Percentiles rank a stretch among this genome's conserved stretches.
Evolutionary conservation across 179 eudicot genomes (phyloP).

Genomic region (Beta macrorhiza): DNA sequence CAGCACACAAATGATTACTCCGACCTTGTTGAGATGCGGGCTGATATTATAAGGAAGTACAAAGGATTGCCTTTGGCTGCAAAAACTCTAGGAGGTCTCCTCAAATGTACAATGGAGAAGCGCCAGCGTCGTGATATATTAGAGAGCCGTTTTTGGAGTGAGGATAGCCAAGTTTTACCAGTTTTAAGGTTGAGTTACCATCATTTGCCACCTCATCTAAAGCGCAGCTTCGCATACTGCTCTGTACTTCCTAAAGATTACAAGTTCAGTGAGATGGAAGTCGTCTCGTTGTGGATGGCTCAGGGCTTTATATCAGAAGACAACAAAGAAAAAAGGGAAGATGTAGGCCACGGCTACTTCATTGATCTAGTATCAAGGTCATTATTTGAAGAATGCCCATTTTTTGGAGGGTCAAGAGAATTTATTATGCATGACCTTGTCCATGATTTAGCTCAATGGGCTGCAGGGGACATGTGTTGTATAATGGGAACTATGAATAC

Average conservation of each 20-base stretch:
- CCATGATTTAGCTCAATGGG: too few relatives aligned
- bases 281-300: conserved; percentile 22
- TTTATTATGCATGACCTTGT: too few relatives aligned
- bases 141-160: conserved; percentile 27
- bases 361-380: conserved; percentile 26
- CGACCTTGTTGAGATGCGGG: not conserved
- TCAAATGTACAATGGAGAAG: conserved; percentile 13
- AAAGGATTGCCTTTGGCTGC: conserved; percentile 25
- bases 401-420: too few relatives aligned
- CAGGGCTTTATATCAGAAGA: conserved; percentile 2
- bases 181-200: conserved; percentile 34
- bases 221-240: conserved; percentile 34
- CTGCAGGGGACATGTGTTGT: not conserved
- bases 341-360: conserved; percentile 17
- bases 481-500: too few relatives aligned
- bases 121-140: conserved; percentile 22
- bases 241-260: conserved; percentile 24
- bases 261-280: conserved; percentile 12
- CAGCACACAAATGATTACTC: not conserved
- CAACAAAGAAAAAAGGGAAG: conserved; percentile 2
- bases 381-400: conserved; percentile 5
- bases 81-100: conserved; percentile 28
- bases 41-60: not conserved
- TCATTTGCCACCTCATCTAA: conserved; percentile 30
- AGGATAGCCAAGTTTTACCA: conserved; percentile 24